Evolutionary conservation across 352 stramenopile species (phyloP).

Genomic region (Phytopythium oedochilum): DNA sequence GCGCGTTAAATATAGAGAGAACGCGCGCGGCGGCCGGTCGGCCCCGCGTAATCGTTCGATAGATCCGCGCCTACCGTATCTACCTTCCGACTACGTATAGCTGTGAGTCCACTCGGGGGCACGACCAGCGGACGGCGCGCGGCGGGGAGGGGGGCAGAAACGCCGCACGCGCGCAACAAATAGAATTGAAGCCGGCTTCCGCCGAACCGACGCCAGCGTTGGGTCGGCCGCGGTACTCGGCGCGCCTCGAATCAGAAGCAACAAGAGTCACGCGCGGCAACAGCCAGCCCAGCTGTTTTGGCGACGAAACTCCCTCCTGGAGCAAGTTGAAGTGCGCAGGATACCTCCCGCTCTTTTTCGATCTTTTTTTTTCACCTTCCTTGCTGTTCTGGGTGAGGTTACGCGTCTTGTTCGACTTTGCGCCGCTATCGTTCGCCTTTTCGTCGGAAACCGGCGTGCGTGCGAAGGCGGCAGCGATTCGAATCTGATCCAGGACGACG

Average conservation of each 20-base stretch:
- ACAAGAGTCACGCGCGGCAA: not conserved
- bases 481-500: too few relatives aligned
- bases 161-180: not conserved
- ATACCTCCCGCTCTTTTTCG: not conserved
- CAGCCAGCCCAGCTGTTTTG: too few relatives aligned
- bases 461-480: not conserved
- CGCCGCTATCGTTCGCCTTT: not conserved
- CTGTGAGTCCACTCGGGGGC: too few relatives aligned
- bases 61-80: not conserved
- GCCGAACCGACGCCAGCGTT: not conserved
- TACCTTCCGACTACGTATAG: too few relatives aligned
- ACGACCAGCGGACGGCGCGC: not conserved
- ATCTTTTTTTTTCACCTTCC: not conserved
- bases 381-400: not conserved
- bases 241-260: too few relatives aligned
- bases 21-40: not conserved
- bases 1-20: slow-evolving; percentile 1
- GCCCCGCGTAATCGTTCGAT: not conserved
- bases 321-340: not conserved
- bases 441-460: not conserved
- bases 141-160: too few relatives aligned
- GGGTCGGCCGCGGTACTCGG: too few relatives aligned
- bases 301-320: too few relatives aligned
- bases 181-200: not conserved
- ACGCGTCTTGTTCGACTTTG: not conserved